Conservation (phyloP, 176 grass and related monocot genomes). For the Raddia guianensis region DNA sequence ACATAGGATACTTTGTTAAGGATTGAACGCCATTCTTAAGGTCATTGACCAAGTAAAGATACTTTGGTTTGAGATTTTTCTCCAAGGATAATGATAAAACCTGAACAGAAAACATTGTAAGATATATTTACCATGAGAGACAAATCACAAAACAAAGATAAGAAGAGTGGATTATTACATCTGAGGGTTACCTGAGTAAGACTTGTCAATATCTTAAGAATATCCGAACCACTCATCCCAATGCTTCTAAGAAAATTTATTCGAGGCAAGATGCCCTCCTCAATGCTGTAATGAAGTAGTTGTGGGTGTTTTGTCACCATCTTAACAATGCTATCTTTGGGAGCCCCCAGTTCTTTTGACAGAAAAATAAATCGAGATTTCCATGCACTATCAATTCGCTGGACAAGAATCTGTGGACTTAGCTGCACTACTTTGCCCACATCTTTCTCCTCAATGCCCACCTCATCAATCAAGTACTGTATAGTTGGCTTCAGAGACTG, state of each 20-base stretch:
- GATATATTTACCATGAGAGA: constrained; percentile 31
- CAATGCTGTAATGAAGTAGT: constrained; percentile 96
- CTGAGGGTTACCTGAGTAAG: constrained; percentile 72
- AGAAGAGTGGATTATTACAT: constrained; percentile 25
- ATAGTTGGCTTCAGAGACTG: constrained; percentile 86
- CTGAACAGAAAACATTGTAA: constrained; percentile 49
- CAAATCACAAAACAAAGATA: constrained; percentile 24
- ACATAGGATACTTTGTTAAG: constrained; percentile 94
- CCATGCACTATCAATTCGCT: constrained; percentile 80
- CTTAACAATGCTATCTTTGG: constrained; percentile 90
- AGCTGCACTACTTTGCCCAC: constrained; percentile 93
- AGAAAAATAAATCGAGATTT: constrained; percentile 81
- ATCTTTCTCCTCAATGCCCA: constrained; percentile 80
- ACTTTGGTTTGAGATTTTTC: constrained; percentile 79
- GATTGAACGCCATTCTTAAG: constrained; percentile 75
- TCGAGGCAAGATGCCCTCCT: constrained; percentile 93
- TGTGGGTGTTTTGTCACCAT: constrained; percentile 97
- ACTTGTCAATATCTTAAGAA: constrained; percentile 91
- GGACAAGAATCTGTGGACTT: constrained; percentile 95
- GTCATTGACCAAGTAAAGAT: constrained; percentile 83
- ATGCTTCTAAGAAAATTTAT: constrained; percentile 94
- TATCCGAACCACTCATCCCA: constrained; percentile 75
- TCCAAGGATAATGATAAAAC: constrained; percentile 92
- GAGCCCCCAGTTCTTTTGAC: constrained; percentile 81
- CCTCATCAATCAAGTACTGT: constrained; percentile 84